These are phyloP conservation scores for Cercospora beticola DNA, from an alignment of 2,329 filamentous ascomycete genomes.

Conservation along the genomic window DNA sequence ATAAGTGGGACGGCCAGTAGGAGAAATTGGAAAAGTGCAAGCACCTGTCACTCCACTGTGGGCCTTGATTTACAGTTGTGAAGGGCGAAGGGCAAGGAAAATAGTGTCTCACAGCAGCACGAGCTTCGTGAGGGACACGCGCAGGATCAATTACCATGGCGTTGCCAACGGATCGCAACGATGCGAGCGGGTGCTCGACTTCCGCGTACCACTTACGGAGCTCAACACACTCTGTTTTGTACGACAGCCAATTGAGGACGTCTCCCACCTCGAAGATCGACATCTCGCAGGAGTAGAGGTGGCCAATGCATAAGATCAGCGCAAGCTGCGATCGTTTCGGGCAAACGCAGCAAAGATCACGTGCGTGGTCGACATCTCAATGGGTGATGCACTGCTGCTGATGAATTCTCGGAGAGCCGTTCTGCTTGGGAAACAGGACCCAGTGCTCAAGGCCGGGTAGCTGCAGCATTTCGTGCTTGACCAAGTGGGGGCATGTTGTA, in stretches of 20 bases:
- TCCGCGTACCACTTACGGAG: conserved; percentile 11
- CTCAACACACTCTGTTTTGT: conserved; percentile 1
- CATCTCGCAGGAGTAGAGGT: conserved; percentile 1
- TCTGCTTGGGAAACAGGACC: not conserved
- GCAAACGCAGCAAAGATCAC: conserved; percentile 6
- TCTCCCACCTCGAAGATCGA: not conserved
- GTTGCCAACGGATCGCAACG: conserved; percentile 3
- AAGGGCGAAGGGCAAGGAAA: not conserved
- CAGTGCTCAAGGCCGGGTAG: not conserved
- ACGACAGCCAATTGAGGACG: not conserved
- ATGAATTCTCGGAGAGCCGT: not conserved
- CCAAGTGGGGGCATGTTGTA: not conserved
- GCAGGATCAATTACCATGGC: not conserved
- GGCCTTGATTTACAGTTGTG: not conserved
- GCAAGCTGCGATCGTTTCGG: not conserved
- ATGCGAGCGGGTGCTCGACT: not conserved
- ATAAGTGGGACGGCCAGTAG: not conserved
- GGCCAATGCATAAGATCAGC: conserved; percentile 10
- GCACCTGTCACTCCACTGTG: not conserved
- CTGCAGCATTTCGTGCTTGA: not conserved
- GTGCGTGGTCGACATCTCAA: not conserved
- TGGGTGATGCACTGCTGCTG: not conserved
- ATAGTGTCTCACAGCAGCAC: conserved; percentile 1
- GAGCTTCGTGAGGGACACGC: not conserved
- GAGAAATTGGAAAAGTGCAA: not conserved